Base-by-base conservation (phyloP, 257 asterid species). In the Linaria vulgaris region DNA sequence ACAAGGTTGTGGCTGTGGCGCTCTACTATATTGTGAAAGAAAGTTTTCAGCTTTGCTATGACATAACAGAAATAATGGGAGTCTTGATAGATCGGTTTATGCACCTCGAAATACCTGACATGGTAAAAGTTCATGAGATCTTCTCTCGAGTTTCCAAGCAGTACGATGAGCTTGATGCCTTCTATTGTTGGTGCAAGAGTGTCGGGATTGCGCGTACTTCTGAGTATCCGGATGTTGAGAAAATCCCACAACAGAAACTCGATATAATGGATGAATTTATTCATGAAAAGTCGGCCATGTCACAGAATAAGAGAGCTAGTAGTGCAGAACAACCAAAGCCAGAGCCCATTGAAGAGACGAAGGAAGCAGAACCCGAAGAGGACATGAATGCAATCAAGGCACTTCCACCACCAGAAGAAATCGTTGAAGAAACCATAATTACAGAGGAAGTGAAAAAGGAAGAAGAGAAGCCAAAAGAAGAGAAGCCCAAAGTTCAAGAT, bases 201-300 rank as follows among this genome's bases (percentile, higher is more conserved):
- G 79, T 73, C 1, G 99, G 95, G 20, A 66, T 94, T 9, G 85
- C 81, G 0, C 90, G 94, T 1, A 17, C 85, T 5, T 81, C 97
- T 0, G 95, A 88, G 45, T 94, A 81, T 44, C 99, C 99, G 0
- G 96, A 88, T 0, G 81, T 94, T 11, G 97, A 90, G 71, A 84
- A 80, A 57, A 86, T 90, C 65, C 68, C 95, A 0, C 87, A 78
- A 20, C 79, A 76, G 73, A 90, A 83, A 61, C 95, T 94, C 12
- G 95, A 94, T 14, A 84, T 83, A 71, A 90, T 94, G 96, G 97
- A 94, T 0, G 95, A 90, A 6, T 85, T 77, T 66, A 94, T 85
- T 14, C 70, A 74, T 1, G 91, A 90, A 19, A 94, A 82, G 62
- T 71, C 92, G 3, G 21, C 59, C 20, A 70, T 71, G 79, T 67